A percentile compares a stretch with the other conserved stretches of the same genome.
Evolutionary conservation across 352 stramenopile genomes (phyloP).

Genomic region (Phytophthora crassamura): DNA sequence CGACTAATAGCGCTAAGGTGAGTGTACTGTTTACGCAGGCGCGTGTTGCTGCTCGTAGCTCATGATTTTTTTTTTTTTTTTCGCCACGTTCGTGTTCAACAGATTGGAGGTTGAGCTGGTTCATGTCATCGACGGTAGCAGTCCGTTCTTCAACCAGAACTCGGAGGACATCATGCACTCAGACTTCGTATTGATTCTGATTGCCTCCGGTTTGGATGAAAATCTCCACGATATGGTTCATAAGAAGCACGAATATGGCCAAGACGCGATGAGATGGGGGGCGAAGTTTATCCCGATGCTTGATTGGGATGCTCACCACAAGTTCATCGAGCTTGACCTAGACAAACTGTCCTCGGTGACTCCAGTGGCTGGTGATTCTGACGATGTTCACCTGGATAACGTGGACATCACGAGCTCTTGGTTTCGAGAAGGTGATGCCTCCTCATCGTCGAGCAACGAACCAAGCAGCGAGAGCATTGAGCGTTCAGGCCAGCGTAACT

Average conservation of each 20-base stretch:
- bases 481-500: background rate
- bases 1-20: conserved; percentile 56
- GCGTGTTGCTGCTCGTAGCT: no score
- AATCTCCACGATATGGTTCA: conserved; percentile 70
- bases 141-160: conserved; percentile 53
- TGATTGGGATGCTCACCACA: conserved; percentile 40
- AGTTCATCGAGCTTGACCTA: conserved; percentile 54
- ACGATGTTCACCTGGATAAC: background rate
- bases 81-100: background rate
- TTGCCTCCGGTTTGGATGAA: conserved; percentile 64
- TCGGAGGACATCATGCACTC: conserved; percentile 38
- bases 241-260: conserved; percentile 57
- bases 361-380: conserved; percentile 16
- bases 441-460: conserved; percentile 1
- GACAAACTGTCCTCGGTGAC: conserved; percentile 46
- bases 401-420: conserved; percentile 1
- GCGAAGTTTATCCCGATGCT: conserved; percentile 49
- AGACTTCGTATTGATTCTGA: conserved; percentile 63
- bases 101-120: conserved; percentile 65
- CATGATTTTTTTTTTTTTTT: background rate
- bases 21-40: conserved; percentile 17
- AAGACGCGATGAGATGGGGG: conserved; percentile 50
- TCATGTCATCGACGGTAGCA: conserved; percentile 48
- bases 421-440: background rate
- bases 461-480: background rate